phyloP scores from a whole-genome alignment of 75 land plant genomes.

The Sequoia sempervirens region DNA sequence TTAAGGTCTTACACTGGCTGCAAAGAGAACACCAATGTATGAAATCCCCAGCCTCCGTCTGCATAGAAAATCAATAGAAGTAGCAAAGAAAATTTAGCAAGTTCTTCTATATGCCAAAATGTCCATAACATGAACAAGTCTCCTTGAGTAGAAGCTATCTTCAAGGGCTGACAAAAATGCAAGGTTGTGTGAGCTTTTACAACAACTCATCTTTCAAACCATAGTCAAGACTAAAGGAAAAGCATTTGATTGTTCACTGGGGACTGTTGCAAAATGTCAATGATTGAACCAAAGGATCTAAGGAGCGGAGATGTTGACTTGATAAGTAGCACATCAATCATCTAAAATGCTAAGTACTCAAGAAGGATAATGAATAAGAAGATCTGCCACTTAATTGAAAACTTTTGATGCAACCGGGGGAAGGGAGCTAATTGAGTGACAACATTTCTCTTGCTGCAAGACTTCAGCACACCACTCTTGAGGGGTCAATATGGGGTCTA shows the following conservation, averaged over 20 bases:
- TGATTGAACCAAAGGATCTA: not conserved
- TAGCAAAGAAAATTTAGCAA: not conserved
- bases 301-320: not conserved
- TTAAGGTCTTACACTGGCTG: not conserved
- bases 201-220: not conserved
- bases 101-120: not conserved
- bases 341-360: not conserved
- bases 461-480: no score
- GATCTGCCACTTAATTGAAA: not conserved
- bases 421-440: no score
- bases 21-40: not conserved
- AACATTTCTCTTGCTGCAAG: no score
- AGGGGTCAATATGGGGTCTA: no score
- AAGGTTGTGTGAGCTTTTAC: not conserved
- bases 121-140: not conserved
- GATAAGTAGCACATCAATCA: not conserved
- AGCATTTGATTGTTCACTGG: not conserved
- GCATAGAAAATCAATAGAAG: not conserved
- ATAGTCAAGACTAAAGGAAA: not conserved
- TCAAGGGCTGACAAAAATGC: not conserved
- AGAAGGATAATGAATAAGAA: not conserved
- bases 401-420: not conserved
- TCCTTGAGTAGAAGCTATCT: not conserved
- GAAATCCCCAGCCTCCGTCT: not conserved
- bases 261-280: not conserved